Conservation (phyloP, 306 rosid species). For the Morella rubra region DNA sequence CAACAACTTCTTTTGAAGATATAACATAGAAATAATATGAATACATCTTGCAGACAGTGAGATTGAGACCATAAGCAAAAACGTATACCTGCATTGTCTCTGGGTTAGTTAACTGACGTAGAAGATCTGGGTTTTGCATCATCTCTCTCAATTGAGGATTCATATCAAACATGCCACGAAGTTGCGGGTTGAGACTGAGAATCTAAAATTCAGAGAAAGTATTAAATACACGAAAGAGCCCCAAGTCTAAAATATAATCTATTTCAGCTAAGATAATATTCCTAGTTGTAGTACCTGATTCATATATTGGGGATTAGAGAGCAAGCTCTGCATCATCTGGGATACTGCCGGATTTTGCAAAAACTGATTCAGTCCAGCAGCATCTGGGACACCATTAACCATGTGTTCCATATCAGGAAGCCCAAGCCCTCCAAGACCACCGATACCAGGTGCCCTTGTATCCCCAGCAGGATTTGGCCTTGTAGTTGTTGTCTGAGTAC, state of each 20-base stretch:
- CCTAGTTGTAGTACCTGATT: slow-evolving; percentile 42
- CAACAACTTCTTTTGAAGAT: not conserved
- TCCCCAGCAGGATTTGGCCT: slow-evolving; percentile 38
- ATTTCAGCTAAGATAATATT: not conserved
- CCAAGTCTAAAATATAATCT: not conserved
- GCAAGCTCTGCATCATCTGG: slow-evolving; percentile 67
- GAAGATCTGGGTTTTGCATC: slow-evolving; percentile 65
- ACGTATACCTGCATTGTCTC: slow-evolving; percentile 55
- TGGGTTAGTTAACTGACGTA: slow-evolving; percentile 55
- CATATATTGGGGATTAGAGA: slow-evolving; percentile 61
- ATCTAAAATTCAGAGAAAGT: slow-evolving; percentile 28
- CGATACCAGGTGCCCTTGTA: slow-evolving; percentile 39
- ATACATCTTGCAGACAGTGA: not conserved
- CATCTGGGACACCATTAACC: slow-evolving; percentile 44
- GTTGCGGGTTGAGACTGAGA: slow-evolving; percentile 50
- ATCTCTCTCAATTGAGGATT: slow-evolving; percentile 62
- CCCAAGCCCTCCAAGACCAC: slow-evolving; percentile 54
- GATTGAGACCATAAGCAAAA: not conserved
- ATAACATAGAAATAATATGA: not conserved
- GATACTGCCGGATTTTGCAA: slow-evolving; percentile 59
- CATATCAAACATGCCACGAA: slow-evolving; percentile 49
- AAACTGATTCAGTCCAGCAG: slow-evolving; percentile 44
- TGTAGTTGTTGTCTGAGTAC: slow-evolving; percentile 44
- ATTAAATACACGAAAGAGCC: slow-evolving; percentile 8
- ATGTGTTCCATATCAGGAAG: slow-evolving; percentile 41